These are phyloP conservation scores for Kwoniella shivajii DNA, from an alignment of 1,284 basidiomycete species.

Conservation along the genomic window DNA sequence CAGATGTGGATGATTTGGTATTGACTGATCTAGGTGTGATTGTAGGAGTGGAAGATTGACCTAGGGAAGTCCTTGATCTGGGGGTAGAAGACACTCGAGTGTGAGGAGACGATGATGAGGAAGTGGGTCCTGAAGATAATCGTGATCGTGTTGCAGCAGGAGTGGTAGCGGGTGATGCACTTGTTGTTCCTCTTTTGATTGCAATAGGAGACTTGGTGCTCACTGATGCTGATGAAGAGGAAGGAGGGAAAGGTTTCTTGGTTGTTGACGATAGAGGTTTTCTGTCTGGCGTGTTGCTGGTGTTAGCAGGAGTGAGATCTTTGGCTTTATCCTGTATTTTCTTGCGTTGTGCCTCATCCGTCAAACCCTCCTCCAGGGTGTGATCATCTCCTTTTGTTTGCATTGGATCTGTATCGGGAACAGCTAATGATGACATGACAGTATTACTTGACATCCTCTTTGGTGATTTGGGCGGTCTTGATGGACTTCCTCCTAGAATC, in stretches of 20 bases:
- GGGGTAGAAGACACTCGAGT: too few relatives aligned
- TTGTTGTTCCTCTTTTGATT: background rate
- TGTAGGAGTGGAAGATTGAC: background rate
- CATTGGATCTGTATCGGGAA: background rate
- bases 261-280: too few relatives aligned
- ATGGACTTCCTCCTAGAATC: background rate
- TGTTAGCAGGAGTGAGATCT: too few relatives aligned
- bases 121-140: background rate
- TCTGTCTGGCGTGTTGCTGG: too few relatives aligned
- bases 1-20: background rate
- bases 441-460: constrained; percentile 3
- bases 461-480: constrained; percentile 10
- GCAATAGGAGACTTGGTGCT: background rate
- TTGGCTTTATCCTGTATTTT: background rate
- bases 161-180: background rate
- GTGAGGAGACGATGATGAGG: constrained; percentile 1
- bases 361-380: background rate
- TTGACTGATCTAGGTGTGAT: background rate
- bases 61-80: constrained; percentile 6
- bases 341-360: background rate
- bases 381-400: background rate
- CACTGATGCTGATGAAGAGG: background rate
- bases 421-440: constrained; percentile 6
- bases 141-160: background rate
- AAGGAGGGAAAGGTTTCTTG: background rate